A percentile compares a stretch with the other conserved stretches of the same genome.
Evolutionary conservation across 768 basidiomycete genomes (phyloP).

Genomic region (Amyloporia xantha): DNA sequence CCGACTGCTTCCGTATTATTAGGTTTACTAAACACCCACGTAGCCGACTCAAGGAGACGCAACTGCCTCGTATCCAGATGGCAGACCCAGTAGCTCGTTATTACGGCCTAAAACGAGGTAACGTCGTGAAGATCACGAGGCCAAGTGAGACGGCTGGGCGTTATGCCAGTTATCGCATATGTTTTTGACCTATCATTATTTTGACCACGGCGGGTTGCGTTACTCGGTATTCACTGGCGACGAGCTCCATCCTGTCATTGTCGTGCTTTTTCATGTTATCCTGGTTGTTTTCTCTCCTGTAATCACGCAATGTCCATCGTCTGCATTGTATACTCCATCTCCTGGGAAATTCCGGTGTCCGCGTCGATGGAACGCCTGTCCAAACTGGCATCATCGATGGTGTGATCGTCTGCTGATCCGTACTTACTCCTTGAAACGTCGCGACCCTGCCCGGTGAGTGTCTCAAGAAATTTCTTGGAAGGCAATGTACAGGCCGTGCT

Average conservation of each 20-base stretch:
- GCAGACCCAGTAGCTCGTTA: constrained; percentile 98
- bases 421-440: neutral
- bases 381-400: neutral
- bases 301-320: neutral
- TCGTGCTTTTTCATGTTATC: constrained; percentile 1
- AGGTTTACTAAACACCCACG: constrained; percentile 1
- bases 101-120: constrained; percentile 90
- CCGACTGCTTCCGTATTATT: neutral
- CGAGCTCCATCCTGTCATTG: neutral
- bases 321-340: constrained; percentile 8
- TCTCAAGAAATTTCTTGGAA: neutral
- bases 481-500: neutral
- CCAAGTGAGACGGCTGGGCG: constrained; percentile 95
- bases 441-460: neutral
- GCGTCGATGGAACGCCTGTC: neutral
- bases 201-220: neutral
- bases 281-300: constrained; percentile 8
- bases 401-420: neutral
- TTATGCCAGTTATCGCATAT: constrained; percentile 89
- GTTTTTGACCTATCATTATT: constrained; percentile 43
- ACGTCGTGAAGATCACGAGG: constrained; percentile 97
- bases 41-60: constrained; percentile 96
- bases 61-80: constrained; percentile 93
- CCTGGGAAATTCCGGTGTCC: neutral
- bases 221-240: neutral